Evolutionary conservation across 352 stramenopile species (phyloP), one percentile per base, ranked within the genome.

Genomic region (Nothophytophthora sp.): DNA sequence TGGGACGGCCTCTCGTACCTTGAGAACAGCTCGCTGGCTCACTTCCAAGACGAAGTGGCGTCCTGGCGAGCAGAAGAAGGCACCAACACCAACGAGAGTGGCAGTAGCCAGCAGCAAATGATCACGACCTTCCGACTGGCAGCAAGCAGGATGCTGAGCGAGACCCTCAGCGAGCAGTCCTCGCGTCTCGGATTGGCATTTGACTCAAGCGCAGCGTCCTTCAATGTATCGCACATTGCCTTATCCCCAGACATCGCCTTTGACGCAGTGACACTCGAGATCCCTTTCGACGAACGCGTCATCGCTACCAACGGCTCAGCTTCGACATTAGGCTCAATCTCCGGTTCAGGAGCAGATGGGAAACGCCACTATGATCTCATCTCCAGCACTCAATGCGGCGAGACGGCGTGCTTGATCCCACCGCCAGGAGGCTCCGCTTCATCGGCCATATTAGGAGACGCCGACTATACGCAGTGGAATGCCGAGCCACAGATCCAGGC

Each of bases 231-330:
- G 10, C 68, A 44, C 25, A 39, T 67, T 5, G 38, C 35, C 16
- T 30, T 78, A n/a, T 70, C 65, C 7, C 25, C 24, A 5, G 51
- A 71, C 42, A 56, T 76, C 25, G 41, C 48, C 7, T 79, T 74
- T 36, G 69, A 79, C 16, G 59, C 53, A 15, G 63, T 76, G 39
- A 76, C 66, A 23, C 62, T 79, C 32, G 66, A 76, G 34, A 71
- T 79, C 25, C 58, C 69, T 6, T 70, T 68, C n/a, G 35, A 63
- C 29, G 50, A 58, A 23, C 55, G 38, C 22, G 27, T 44, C 33
- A 55, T 68, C 11, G 28, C 27, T 7, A 33, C 36, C 33, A 65
- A 50, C 15, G 16, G 18, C 25, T 67, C 24, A 32, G 29, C 8
- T 25, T 30, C 29, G 29, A n/a, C n/a, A n/a, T n/a, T n/a, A n/a